Base-by-base conservation (phyloP, 495 filamentous ascomycete species). In the Astrothelium subdiscretum region DNA sequence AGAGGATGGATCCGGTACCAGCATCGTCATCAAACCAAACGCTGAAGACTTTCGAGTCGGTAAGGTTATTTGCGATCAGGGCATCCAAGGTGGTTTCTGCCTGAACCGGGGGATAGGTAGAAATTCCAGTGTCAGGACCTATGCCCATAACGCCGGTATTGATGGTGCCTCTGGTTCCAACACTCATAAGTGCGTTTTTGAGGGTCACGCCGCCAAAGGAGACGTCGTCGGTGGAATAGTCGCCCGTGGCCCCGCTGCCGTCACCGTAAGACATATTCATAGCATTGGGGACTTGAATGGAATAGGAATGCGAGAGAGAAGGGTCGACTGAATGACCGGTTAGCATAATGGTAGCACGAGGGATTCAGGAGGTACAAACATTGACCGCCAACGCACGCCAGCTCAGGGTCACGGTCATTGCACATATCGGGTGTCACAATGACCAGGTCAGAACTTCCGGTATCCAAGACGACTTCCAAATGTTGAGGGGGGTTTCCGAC, bases 401-500 rank as follows among this genome's bases (percentile, higher is more conserved):
- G 4, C 11, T 54, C 24, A 8, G 24, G 24, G 24, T 29, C 24
- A 26, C 48, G 48, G 24, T 54, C 8, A 54, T 54, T 29, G 24
- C 48, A 54, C n/a, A 54, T 54, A 29, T 54, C 48, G 15, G 48
- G 48, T 27, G 48, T 54, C 11, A 54, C 48, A 5, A 54, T 32
- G 6, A 54, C 22, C n/a, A 54, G 24, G 43, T 67, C 62, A 6
- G 65, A 67, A 18, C 65, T 67, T 24, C 67, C 67, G 29, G 67
- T 67, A 38, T 69, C 67, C n/a, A 69, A 52, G 29, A 64, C 58
- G 38, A 69, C 62, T 43, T 61, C 57, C n/a, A 67, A 54, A 13
- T 58, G 2, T 60, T 69, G 65, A 12, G 67, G 67, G 12, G 67
- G 67, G 2, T 65, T 67, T 54, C 67, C 67, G 42, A 69, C 57